These are phyloP conservation scores for Trichoderma koningii DNA, from an alignment of 2,329 filamentous ascomycete genomes.

Conservation along the genomic window DNA sequence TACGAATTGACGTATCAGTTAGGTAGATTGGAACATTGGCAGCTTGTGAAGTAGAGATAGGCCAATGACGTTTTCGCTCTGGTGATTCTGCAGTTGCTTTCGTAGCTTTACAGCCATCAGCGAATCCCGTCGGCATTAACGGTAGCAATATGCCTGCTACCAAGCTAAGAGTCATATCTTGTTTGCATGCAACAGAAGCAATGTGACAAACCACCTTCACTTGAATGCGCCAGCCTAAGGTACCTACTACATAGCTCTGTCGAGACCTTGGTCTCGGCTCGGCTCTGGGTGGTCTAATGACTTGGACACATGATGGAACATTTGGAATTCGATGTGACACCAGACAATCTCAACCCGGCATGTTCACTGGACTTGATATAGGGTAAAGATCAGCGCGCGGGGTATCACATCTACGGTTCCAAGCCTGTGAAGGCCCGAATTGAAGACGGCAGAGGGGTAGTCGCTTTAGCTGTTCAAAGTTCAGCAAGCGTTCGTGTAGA, in stretches of 20 bases:
- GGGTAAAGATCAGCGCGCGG: conserved; percentile 17
- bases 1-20: too few species aligned
- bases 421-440: neutral
- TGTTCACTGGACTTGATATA: neutral
- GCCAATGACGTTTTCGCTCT: conserved; percentile 3
- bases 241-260: neutral
- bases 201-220: neutral
- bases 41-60: neutral
- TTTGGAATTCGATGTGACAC: neutral
- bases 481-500: too few species aligned
- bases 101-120: neutral
- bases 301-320: conserved; percentile 20
- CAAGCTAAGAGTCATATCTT: neutral
- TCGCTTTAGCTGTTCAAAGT: neutral
- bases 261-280: neutral
- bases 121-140: conserved; percentile 10
- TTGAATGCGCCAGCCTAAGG: neutral
- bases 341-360: neutral
- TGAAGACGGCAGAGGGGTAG: neutral
- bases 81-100: neutral
- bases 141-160: neutral
- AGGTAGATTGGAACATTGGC: too few species aligned
- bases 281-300: conserved; percentile 8
- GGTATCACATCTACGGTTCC: neutral
- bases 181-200: neutral